Base-by-base conservation (phyloP, 108 stramenopile genomes). In the Asterionellopsis glacialis region DNA sequence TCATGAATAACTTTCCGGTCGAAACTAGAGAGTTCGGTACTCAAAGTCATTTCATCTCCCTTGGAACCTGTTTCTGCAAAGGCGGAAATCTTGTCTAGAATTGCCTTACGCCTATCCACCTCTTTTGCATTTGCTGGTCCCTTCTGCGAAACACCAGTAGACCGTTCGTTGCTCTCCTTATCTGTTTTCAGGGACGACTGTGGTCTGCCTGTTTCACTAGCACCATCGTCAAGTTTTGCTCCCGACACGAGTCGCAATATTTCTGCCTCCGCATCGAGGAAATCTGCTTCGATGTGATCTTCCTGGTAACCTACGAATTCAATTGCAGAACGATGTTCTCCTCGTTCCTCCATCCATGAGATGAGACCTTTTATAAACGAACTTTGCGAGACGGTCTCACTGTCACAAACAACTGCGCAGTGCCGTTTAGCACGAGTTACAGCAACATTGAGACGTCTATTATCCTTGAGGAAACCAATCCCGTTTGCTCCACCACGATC, bases 401-500 rank as follows among this genome's bases (percentile, higher is more conserved):
- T 65, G 67, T 96, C 94, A 60, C 87, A 82, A 16, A 96, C 65
- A 18, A 96, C 65, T 28, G 73, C 76, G 18, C 80, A 70, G 24
- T 94, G 93, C 21, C 98, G 75, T 66, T 88, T 90, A 23, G 96
- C 96, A 9, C 98, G 67, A 11, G 98, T 99, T 11, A 98, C 91
- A n/a, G 98, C 98, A 48, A 99, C 96, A 81, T 99, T 99, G 26
- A 98, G 73, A 18, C 99, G 84, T 9, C 99, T 81, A 33, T 90
- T 70, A 57, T 99, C 98, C 14, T 76, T 63, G 11, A 99, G 76
- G 69, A 99, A 99, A 0, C 99, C 99, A 53, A 99, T 95, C 0
- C 91, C 87, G 51, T 73, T 63, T 45, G 47, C 47, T 43, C 91
- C 94, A 27, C 84, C 76, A 18, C 73, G 47, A 21, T 82, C 80